These are phyloP conservation scores for Mycena indigotica DNA, from an alignment of 768 basidiomycete genomes.

Conservation along the genomic window DNA sequence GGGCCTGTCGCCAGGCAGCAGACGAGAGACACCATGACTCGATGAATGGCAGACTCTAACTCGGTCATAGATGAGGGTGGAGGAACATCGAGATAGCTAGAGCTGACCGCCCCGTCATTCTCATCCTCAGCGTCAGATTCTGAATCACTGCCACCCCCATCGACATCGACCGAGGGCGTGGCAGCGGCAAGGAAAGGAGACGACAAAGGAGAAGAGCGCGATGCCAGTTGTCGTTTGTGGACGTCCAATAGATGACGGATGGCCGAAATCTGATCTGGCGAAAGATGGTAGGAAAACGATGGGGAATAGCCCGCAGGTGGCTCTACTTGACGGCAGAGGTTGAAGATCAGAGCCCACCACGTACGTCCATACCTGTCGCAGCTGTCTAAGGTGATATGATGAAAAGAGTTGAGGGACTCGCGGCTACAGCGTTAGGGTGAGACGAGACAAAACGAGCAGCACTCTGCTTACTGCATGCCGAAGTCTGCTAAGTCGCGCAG, in stretches of 20 bases:
- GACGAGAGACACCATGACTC: conserved; percentile 3
- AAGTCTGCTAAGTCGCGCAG: background rate
- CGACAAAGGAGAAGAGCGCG: background rate
- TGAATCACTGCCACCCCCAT: background rate
- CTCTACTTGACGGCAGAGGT: conserved; percentile 7
- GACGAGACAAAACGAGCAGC: background rate
- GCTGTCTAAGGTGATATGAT: background rate
- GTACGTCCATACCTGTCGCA: conserved; percentile 4
- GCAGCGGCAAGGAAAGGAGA: no score
- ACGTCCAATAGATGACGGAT: background rate
- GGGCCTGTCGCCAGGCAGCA: background rate
- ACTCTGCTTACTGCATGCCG: background rate
- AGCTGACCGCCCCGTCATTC: background rate
- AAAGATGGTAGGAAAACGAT: conserved; percentile 2
- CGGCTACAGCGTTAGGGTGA: background rate
- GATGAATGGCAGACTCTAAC: background rate
- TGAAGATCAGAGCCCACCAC: conserved; percentile 11
- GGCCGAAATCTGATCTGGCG: background rate
- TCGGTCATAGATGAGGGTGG: background rate
- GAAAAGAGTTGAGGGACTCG: background rate
- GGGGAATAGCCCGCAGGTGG: background rate
- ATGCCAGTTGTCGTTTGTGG: background rate
- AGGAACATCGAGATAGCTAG: background rate
- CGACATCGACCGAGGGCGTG: background rate
- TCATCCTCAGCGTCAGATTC: background rate